A percentile compares a stretch with the other conserved stretches of the same genome.
Conservation (phyloP, 2,329 filamentous ascomycete species). For the Ceratocystis lukuohia region DNA sequence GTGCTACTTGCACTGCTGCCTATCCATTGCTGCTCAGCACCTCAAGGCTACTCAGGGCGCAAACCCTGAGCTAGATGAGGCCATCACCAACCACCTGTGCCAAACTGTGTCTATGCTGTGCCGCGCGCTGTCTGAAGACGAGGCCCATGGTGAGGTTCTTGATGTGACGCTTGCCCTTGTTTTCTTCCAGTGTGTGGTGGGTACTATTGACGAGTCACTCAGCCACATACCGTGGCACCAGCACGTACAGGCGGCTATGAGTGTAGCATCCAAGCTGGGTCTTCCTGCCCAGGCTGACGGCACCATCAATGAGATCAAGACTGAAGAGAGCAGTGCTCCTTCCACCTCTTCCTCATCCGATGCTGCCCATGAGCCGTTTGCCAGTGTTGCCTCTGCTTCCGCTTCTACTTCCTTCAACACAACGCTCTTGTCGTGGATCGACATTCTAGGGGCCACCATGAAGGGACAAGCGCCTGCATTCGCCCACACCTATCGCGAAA, state of each 20-base stretch:
- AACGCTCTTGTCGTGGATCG: conserved; percentile 88
- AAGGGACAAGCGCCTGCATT: conserved; percentile 73
- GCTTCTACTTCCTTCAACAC: conserved; percentile 77
- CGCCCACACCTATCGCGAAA: conserved; percentile 88
- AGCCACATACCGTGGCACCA: conserved; percentile 94
- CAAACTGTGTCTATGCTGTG: conserved; percentile 78
- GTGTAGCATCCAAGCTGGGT: conserved; percentile 71
- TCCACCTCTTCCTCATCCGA: neutral
- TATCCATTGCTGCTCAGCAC: conserved; percentile 86
- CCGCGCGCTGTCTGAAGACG: conserved; percentile 64
- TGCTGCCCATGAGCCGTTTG: neutral
- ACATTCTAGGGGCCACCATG: conserved; percentile 92
- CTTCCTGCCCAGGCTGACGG: conserved; percentile 34
- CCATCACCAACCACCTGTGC: conserved; percentile 86
- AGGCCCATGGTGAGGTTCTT: conserved; percentile 74
- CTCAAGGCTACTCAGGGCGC: conserved; percentile 59
- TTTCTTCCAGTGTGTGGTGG: conserved; percentile 83
- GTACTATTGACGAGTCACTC: conserved; percentile 67
- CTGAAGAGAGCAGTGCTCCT: conserved; percentile 19
- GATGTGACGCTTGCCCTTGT: conserved; percentile 91
- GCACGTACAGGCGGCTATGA: conserved; percentile 85
- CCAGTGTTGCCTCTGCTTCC: conserved; percentile 9
- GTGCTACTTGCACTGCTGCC: conserved; percentile 86
- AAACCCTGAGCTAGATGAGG: conserved; percentile 65
- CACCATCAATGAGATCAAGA: conserved; percentile 14